Evolutionary conservation across 2,329 filamentous ascomycete species (phyloP), one percentile per base, ranked within the genome.

Genomic region (Tolypocladium sp.): DNA sequence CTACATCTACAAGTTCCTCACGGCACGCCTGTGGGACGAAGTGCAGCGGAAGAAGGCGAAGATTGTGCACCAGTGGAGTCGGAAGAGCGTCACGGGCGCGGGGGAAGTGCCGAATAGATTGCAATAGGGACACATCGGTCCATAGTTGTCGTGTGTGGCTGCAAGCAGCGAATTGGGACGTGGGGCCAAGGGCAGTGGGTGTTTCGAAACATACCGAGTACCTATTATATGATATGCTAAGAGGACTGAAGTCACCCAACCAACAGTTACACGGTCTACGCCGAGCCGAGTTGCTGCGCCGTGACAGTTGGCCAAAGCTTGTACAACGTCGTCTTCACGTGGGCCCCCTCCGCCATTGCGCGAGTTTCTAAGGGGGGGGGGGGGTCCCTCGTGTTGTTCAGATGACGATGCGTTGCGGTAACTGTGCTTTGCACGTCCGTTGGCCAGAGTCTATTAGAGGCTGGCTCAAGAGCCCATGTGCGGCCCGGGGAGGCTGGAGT

Each of bases 1-100:
- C 27, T 89, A 81, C 64, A 65, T 88, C 65, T 88, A 87, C 68
- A 84, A 82, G 73, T 82, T 85, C 68, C 66, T 89, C 68, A 85
- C 83, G 1, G 79, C 79, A 64, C 77, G 79, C 62, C 65, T 89
- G 65, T 88, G 77, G 64, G 79, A 82, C 55, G 86, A 89, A 77
- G 85, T 84, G 70, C 73, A 79, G 61, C 76, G 84, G 55, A 73
- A 77, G 57, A 74, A 81, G 0, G 64, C 66, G 51, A 56, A 60
- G 2, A 1, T 71, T 53, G 64, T 63, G 0, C 73, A 76, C 27
- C 73, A 74, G 58, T 75, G 74, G 74, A 72, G 61, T n/a, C 69
- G 59, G 62, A 56, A 44, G 54, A 27, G 22, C 12, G 10, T 25
- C 22, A 27, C 10, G 42, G 13, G 10, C 2, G 17, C 7, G 6